These are phyloP conservation scores for Pleurotus eryngii DNA, from an alignment of 768 basidiomycete species.

Conservation along the genomic window DNA sequence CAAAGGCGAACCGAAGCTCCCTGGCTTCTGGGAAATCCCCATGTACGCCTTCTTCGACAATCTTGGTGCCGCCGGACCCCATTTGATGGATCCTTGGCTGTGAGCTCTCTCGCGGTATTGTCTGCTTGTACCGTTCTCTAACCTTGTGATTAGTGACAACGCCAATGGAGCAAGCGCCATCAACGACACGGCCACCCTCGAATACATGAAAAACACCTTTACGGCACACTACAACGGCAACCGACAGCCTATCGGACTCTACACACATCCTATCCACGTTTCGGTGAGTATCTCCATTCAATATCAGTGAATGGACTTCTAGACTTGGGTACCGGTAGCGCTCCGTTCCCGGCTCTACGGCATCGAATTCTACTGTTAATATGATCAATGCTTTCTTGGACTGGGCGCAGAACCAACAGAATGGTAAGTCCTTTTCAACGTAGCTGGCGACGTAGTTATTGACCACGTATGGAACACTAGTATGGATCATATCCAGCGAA, in stretches of 20 bases:
- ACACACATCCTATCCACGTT: slow-evolving; percentile 79
- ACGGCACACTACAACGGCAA: slow-evolving; percentile 70
- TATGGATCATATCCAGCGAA: slow-evolving; percentile 71
- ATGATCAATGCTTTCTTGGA: slow-evolving; percentile 82
- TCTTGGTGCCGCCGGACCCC: slow-evolving; percentile 48
- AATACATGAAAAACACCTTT: slow-evolving; percentile 74
- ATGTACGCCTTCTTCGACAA: slow-evolving; percentile 79
- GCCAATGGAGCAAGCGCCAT: slow-evolving; percentile 47
- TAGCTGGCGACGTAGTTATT: not conserved
- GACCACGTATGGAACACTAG: slow-evolving; percentile 24
- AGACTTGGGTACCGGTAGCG: slow-evolving; percentile 22
- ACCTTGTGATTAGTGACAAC: slow-evolving; percentile 34
- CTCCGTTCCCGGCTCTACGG: slow-evolving; percentile 57
- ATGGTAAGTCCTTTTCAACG: slow-evolving; percentile 37
- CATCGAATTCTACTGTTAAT: slow-evolving; percentile 50
- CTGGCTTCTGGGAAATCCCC: slow-evolving; percentile 83
- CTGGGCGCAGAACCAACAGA: slow-evolving; percentile 71
- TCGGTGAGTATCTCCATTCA: slow-evolving; percentile 36
- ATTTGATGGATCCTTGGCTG: slow-evolving; percentile 86
- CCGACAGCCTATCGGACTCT: slow-evolving; percentile 77
- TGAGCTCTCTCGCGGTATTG: slow-evolving; percentile 27
- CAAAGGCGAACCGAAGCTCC: slow-evolving; percentile 66
- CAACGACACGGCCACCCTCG: slow-evolving; percentile 62
- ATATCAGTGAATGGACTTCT: too few relatives aligned
- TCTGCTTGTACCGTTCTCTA: not conserved